phyloP scores from a whole-genome alignment of 495 filamentous ascomycete species.

The Tuber microsphaerosporum region DNA sequence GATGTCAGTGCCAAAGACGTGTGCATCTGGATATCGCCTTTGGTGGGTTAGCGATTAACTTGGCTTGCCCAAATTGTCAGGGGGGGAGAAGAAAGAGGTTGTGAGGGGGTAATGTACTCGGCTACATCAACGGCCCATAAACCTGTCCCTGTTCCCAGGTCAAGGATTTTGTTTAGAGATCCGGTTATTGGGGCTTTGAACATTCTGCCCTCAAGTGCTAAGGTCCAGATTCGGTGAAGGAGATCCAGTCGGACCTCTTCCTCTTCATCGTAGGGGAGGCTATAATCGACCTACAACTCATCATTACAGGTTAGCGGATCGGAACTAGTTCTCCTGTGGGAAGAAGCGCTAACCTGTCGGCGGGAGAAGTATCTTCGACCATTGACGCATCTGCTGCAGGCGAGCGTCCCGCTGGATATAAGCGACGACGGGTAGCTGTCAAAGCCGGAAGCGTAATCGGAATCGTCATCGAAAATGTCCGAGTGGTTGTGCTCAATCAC shows the following conservation, averaged over 20 bases:
- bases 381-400: constrained; percentile 12
- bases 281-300: constrained; percentile 19
- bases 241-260: constrained; percentile 23
- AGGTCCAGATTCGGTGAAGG: constrained; percentile 16
- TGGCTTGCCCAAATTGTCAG: neutral
- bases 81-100: neutral
- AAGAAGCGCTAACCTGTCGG: constrained; percentile 17
- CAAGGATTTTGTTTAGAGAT: constrained; percentile 20
- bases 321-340: neutral
- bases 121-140: constrained; percentile 36
- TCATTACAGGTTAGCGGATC: constrained; percentile 4
- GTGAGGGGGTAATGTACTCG: constrained; percentile 20
- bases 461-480: constrained; percentile 25
- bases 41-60: constrained; percentile 6
- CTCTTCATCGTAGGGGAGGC: constrained; percentile 24
- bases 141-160: constrained; percentile 29
- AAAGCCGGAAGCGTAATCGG: constrained; percentile 24
- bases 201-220: constrained; percentile 44
- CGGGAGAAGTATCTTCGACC: constrained; percentile 22
- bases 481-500: neutral
- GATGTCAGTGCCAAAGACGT: constrained; percentile 42
- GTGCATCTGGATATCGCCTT: constrained; percentile 20
- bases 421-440: constrained; percentile 28
- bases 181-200: constrained; percentile 44
- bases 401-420: constrained; percentile 16